Evolutionary conservation across 2,329 filamentous ascomycete species (phyloP).

Genomic region (Talaromyces sp.): DNA sequence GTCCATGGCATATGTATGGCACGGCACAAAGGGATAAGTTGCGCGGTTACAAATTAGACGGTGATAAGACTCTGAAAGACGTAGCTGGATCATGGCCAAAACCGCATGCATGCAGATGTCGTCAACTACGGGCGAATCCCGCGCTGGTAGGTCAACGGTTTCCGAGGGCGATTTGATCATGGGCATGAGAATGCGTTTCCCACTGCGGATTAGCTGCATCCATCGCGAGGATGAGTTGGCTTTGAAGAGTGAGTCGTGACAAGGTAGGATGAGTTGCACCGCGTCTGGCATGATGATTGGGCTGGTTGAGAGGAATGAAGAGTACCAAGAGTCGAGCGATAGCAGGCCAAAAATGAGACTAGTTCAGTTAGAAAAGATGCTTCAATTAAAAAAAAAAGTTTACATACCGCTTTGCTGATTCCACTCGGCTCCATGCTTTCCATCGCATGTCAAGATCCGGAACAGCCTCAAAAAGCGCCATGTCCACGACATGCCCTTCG

Average conservation of each 20-base stretch:
- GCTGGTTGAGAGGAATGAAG: slow-evolving; percentile 44
- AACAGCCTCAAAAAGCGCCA: slow-evolving; percentile 38
- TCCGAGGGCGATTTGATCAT: slow-evolving; percentile 33
- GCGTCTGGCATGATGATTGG: slow-evolving; percentile 45
- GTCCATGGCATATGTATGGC: slow-evolving; percentile 46
- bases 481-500: slow-evolving; percentile 40
- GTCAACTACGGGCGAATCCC: slow-evolving; percentile 26
- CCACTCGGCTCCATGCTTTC: slow-evolving; percentile 51
- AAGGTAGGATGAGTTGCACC: slow-evolving; percentile 44
- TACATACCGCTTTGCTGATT: slow-evolving; percentile 45
- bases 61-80: slow-evolving; percentile 40
- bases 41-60: slow-evolving; percentile 36
- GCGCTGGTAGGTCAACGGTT: slow-evolving; percentile 27
- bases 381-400: too few species aligned
- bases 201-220: slow-evolving; percentile 32
- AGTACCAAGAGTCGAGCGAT: slow-evolving; percentile 46
- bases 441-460: slow-evolving; percentile 44
- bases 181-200: slow-evolving; percentile 29
- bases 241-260: slow-evolving; percentile 42
- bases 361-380: background rate
- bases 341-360: slow-evolving; percentile 45
- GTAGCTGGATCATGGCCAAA: slow-evolving; percentile 37
- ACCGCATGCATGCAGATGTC: slow-evolving; percentile 35
- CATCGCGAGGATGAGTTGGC: slow-evolving; percentile 35
- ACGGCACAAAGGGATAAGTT: slow-evolving; percentile 39